Conservation (phyloP, 2,329 filamentous ascomycete genomes). For the Colletotrichum noveboracense region DNA sequence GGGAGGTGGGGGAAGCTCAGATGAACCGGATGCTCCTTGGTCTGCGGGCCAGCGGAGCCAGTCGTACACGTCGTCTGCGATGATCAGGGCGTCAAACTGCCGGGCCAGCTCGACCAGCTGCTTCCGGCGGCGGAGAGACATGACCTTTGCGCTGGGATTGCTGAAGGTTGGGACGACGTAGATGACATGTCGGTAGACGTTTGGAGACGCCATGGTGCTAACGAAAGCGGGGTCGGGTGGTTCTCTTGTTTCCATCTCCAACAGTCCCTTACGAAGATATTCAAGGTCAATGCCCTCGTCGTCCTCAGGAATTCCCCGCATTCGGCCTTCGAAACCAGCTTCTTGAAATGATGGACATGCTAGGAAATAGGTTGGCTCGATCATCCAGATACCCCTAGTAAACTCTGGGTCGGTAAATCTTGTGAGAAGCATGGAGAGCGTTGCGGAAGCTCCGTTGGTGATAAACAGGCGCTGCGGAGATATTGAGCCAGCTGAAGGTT, state of each 20-base stretch:
- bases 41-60: neutral
- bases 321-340: neutral
- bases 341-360: neutral
- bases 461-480: neutral
- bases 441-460: neutral
- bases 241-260: neutral
- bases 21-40: neutral
- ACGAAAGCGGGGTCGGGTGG: neutral
- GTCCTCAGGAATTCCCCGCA: neutral
- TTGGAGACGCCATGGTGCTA: constrained; percentile 37
- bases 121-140: constrained; percentile 71
- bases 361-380: neutral
- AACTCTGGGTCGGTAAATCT: neutral
- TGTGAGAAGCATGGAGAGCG: neutral
- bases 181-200: constrained; percentile 85
- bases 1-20: neutral
- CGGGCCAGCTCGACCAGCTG: constrained; percentile 76
- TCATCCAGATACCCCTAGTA: neutral
- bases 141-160: constrained; percentile 85
- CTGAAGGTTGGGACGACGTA: constrained; percentile 89
- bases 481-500: neutral
- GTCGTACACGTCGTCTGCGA: neutral
- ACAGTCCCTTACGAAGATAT: neutral
- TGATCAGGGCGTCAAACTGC: constrained; percentile 65
- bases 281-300: neutral